Base-by-base conservation (phyloP, 768 basidiomycete species). In the Tricholoma sp. region DNA sequence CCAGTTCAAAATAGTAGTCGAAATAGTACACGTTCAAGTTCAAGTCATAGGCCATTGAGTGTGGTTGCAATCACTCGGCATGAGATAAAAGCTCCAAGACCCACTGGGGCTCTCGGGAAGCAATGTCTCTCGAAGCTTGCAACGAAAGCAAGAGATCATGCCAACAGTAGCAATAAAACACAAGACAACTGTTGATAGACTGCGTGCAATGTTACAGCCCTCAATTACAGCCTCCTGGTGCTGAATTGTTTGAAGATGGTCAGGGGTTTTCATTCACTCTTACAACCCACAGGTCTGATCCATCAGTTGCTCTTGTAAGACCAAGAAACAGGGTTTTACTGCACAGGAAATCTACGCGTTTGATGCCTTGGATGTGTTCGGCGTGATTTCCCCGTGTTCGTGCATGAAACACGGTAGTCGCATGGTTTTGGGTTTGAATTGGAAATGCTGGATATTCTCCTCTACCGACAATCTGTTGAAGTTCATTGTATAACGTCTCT, bases 331-430 rank as follows among this genome's bases (percentile, higher is more conserved):
- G 52, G 13, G 51, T 29, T 41, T 58, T 60, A 10, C 45, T 41
- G 37, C 52, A 57, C 31, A 64, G 51, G 36, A 58, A 61, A 51
- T 64, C 63, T 9, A 61, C 29, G 17, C 61, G 53, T 54, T 59
- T 64, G 17, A 64, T 51, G n/a, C 62, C 62, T 31, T 56, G 54
- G 2, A 50, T 48, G 15, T 49, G 58, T 45, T 56, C 54, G 13
- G 29, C 41, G 15, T 54, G 54, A 45, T 59, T 45, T 13, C 45
- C 45, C 6, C 56, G 33, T 28, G 55, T 54, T 52, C 63, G 61
- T 6, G 44, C 52, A 50, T 50, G 51, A 39, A 62, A 64, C 11
- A 61, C 36, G 11, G 33, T 33, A 31, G 56, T 36, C 15, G 57
- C 51, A 12, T 33, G 29, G 17, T 50, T 28, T 34, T 59, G 61